Evolutionary conservation across 805 yeast species (phyloP), one percentile per base, ranked within the genome.

Genomic region (Pichia eremophila): DNA sequence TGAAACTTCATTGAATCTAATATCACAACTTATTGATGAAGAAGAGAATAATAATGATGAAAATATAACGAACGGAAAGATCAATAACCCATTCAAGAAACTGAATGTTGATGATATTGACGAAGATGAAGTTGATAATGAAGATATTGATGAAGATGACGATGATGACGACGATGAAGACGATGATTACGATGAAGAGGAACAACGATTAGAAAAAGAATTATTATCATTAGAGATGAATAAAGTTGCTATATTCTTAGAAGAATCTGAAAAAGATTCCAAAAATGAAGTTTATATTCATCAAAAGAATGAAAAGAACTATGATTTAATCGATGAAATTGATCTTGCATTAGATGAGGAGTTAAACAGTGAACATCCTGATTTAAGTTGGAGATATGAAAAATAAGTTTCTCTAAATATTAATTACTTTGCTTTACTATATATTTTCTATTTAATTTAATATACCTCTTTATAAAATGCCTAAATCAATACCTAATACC

Each of bases 321-420:
- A 29, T 19, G 45, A 44, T 34, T 38, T 53, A n/a, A 53, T 50
- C 29, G 51, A 51, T 28, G 54, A 42, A 10, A 54, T 54, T 12
- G 38, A 49, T 34, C 44, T 42, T 39, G 52, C 52, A 8, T 41
- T 54, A 27, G 51, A 53, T 37, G 55, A 51, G 27, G 51, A 49
- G 22, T 25, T 47, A 9, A 18, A 9, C 15, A 10, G 18, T 5
- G 28, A 40, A n/a, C 42, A 40, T 32, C n/a, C 29, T 5, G 18
- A 41, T 14, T 18, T 37, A 11, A 44, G 34, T 18, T 44, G 39
- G 47, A 31, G 34, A 31, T 39, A 40, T 8, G 36, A 36, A 17
- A 36, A 34, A 28, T 46, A 18, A 31, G 4, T 4, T 22, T 22
- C 25, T 22, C n/a, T 39, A 14, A 32, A 4, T 17, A 10, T 12